Base-by-base conservation (phyloP, 805 yeast genomes). In the Ogataea ramenticola region DNA sequence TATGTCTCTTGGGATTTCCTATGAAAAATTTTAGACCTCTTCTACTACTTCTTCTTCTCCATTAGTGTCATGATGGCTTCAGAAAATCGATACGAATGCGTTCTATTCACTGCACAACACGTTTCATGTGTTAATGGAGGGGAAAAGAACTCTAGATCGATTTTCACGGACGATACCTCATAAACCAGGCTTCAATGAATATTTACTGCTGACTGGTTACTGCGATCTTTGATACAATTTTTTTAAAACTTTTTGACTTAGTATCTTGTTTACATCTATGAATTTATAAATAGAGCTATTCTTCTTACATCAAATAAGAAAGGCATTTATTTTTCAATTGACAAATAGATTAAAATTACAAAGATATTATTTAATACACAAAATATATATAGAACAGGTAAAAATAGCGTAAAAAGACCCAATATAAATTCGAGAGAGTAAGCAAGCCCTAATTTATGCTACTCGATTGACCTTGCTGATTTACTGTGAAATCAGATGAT, bases 31-130 rank as follows among this genome's bases (percentile, higher is more conserved):
- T 36, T 36, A 15, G 19, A 22, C 14, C 7, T 17, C 3, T 7
- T 24, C 21, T 15, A 11, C 30, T 9, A 15, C n/a, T 3, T 10
- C 8, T 24, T 35, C 21, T 36, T 37, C 17, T 31, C n/a, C 26
- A 60, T n/a, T n/a, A n/a, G n/a, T n/a, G n/a, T 8, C 5, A 12
- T 3, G 15, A 4, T 17, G 6, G 31, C n/a, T 50, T 54, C 26
- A 33, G 41, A 45, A 46, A 33, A 5, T 41, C 54, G 70, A 66
- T 65, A 66, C 70, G 67, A 64, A 56, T 55, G 71, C 69, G 58
- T 57, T 62, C 71, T 64, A 67, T 67, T 66, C 70, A 67, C 71
- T 67, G 71, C 70, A 62, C 66, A 66, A 56, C 54, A 56, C 58
- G 47, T 49, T 46, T 39, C 37, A 52, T 66, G 64, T 64, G 53